phyloP scores from a whole-genome alignment of 2,329 filamentous ascomycete genomes.

The Zasmidium citrigriseum region DNA sequence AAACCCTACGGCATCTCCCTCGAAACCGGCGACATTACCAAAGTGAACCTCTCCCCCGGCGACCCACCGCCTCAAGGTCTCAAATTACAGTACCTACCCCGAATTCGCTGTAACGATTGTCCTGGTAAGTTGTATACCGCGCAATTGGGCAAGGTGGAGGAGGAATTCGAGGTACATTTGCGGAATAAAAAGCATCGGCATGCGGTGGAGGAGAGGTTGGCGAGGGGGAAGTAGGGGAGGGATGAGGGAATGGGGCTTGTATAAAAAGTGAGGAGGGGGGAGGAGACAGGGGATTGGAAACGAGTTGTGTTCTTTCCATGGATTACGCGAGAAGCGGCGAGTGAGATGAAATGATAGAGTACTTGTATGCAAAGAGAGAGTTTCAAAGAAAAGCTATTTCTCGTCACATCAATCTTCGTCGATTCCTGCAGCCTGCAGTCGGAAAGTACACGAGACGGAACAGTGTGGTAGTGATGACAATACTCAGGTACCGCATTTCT shows the following conservation, averaged over 20 bases:
- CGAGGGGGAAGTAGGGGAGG: not conserved
- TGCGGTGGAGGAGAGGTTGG: constrained; percentile 23
- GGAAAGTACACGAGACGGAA: no score
- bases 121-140: constrained; percentile 93
- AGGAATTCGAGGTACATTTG: constrained; percentile 91
- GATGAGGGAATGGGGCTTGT: not conserved
- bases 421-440: no score
- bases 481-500: no score
- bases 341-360: not conserved
- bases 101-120: constrained; percentile 90
- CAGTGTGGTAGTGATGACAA: no score
- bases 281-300: not conserved
- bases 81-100: constrained; percentile 80
- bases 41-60: constrained; percentile 44
- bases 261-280: not conserved
- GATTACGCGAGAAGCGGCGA: not conserved
- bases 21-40: constrained; percentile 64
- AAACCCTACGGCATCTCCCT: constrained; percentile 78
- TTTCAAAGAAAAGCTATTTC: no score
- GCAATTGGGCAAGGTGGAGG: constrained; percentile 78
- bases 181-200: constrained; percentile 72
- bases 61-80: constrained; percentile 62
- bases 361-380: not conserved
- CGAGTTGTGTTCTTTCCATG: not conserved
- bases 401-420: no score